Conservation (phyloP, 495 filamentous ascomycete genomes). For the Trichoderma erinaceum region DNA sequence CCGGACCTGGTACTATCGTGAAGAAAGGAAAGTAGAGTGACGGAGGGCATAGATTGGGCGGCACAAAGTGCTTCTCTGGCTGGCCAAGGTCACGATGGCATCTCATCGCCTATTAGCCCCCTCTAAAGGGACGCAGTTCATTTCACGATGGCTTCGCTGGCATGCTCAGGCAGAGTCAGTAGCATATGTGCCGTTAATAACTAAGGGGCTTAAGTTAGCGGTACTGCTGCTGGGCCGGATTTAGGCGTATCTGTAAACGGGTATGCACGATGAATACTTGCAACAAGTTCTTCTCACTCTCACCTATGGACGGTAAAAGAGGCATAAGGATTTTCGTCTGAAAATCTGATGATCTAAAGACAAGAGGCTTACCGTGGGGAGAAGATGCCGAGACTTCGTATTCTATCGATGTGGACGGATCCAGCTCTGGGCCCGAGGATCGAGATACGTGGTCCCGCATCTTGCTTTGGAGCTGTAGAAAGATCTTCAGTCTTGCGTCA, state of each 20-base stretch:
- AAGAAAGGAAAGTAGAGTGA: not conserved
- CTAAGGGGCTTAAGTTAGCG: not conserved
- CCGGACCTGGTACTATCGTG: constrained; percentile 6
- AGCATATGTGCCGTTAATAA: constrained; percentile 5
- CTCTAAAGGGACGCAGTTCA: not conserved
- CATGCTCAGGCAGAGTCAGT: not conserved
- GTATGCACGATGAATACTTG: not conserved
- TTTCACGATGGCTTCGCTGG: constrained; percentile 12
- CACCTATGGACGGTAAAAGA: not conserved
- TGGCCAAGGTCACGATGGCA: constrained; percentile 10
- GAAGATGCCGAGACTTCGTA: not conserved
- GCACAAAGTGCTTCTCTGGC: not conserved
- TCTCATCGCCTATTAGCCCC: constrained; percentile 8
- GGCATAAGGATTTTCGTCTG: not conserved
- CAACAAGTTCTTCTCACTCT: not conserved
- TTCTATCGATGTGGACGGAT: not conserved
- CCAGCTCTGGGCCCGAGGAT: not conserved
- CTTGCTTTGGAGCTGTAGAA: not conserved
- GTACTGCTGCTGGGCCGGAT: not conserved
- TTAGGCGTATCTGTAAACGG: not conserved
- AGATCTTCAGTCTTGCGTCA: constrained; percentile 1
- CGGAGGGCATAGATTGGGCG: not conserved
- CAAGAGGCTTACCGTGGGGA: not conserved
- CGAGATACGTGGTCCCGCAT: not conserved
- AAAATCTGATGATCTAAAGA: not conserved